These are phyloP conservation scores for Phytophthora megakarya DNA, from an alignment of 352 stramenopile species.

Conservation along the genomic window DNA sequence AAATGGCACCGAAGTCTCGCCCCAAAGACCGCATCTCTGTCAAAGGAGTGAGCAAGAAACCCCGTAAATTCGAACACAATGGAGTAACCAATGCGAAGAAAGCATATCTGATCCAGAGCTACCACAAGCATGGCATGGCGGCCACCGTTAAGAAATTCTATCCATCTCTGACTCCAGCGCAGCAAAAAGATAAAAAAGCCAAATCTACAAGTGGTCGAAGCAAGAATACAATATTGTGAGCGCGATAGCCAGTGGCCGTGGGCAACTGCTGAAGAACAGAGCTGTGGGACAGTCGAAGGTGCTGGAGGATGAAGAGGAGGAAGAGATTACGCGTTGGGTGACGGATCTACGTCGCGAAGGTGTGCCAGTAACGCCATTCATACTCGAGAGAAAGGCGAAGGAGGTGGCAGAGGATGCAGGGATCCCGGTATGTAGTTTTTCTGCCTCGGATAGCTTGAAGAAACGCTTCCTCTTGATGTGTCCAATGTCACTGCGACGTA, in stretches of 20 bases:
- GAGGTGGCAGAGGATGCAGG: neutral
- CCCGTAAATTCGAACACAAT: neutral
- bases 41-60: neutral
- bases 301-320: too few relatives aligned
- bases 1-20: slow-evolving; percentile 4
- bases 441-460: slow-evolving; percentile 4
- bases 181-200: neutral
- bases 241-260: neutral
- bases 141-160: neutral
- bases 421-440: neutral
- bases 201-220: slow-evolving; percentile 1
- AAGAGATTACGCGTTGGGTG: too few relatives aligned
- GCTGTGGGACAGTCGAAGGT: too few relatives aligned
- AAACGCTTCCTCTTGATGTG: slow-evolving; percentile 5
- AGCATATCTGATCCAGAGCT: neutral
- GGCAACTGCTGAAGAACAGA: neutral
- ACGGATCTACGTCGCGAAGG: too few relatives aligned
- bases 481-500: neutral
- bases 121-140: neutral
- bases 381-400: neutral
- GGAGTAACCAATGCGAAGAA: neutral
- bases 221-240: neutral
- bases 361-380: too few relatives aligned
- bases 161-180: neutral
- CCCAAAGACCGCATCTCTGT: neutral